Percentiles rank a stretch among this genome's conserved stretches.
Evolutionary conservation across 2,329 filamentous ascomycete species (phyloP).

Genomic region (Anthostomella pinea): DNA sequence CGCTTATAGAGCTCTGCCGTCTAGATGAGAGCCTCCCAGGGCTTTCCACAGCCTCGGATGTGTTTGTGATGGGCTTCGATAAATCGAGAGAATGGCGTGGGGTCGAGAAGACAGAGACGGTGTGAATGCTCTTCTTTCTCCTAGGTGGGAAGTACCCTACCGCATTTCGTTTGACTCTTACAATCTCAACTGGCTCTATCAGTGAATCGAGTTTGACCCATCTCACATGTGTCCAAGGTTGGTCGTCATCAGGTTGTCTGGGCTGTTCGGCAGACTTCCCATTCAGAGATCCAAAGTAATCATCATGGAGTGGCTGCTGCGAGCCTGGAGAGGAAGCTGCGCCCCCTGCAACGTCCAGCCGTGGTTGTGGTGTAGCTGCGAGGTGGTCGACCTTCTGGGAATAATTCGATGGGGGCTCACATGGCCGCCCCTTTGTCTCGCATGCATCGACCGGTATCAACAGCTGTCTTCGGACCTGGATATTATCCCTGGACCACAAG

Average conservation of each 20-base stretch:
- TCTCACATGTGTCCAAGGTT: slow-evolving; percentile 79
- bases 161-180: slow-evolving; percentile 72
- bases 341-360: slow-evolving; percentile 25
- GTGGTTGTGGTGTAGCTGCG: slow-evolving; percentile 44
- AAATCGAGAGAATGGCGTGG: slow-evolving; percentile 65
- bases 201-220: slow-evolving; percentile 80
- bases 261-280: slow-evolving; percentile 28
- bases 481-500: slow-evolving; percentile 89
- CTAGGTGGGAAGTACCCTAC: slow-evolving; percentile 91
- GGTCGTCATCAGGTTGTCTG: slow-evolving; percentile 52
- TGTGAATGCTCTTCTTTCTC: slow-evolving; percentile 75
- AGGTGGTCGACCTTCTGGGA: slow-evolving; percentile 48
- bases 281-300: slow-evolving; percentile 42
- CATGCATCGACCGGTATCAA: slow-evolving; percentile 88
- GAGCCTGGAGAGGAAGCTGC: slow-evolving; percentile 16
- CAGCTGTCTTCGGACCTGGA: slow-evolving; percentile 79
- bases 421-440: slow-evolving; percentile 72
- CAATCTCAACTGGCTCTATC: slow-evolving; percentile 74
- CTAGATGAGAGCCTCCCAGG: slow-evolving; percentile 28
- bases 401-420: slow-evolving; percentile 49
- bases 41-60: slow-evolving; percentile 28
- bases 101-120: slow-evolving; percentile 63
- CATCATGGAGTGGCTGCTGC: slow-evolving; percentile 33
- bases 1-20: slow-evolving; percentile 29
- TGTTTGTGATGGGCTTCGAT: slow-evolving; percentile 38